A percentile compares a stretch with the other conserved stretches of the same genome.
These are phyloP conservation scores for Tilletia walkeri DNA, from an alignment of 1,284 basidiomycete species.

Conservation along the genomic window DNA sequence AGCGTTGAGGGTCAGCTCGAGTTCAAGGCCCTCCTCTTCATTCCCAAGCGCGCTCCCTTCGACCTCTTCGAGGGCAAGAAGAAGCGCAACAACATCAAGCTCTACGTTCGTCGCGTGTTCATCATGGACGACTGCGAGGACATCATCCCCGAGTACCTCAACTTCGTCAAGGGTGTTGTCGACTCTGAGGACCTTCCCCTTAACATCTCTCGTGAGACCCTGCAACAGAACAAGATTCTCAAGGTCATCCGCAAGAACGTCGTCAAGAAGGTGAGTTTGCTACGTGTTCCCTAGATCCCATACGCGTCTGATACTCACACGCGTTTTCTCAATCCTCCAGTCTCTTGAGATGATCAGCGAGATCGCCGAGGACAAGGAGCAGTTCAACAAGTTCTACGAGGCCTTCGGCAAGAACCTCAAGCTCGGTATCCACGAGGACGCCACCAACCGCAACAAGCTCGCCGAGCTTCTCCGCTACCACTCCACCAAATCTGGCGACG, in stretches of 20 bases:
- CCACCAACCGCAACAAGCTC: slow-evolving; percentile 98
- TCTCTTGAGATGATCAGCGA: slow-evolving; percentile 84
- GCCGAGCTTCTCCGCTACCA: slow-evolving; percentile 99
- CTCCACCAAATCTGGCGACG: slow-evolving; percentile 92
- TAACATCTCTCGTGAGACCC: slow-evolving; percentile 99
- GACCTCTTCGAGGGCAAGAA: slow-evolving; percentile 99
- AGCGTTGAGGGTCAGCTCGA: slow-evolving; percentile 98
- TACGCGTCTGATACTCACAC: not conserved
- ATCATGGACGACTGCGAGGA: slow-evolving; percentile 99
- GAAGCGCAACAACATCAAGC: slow-evolving; percentile 99
- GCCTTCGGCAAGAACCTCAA: slow-evolving; percentile 66
- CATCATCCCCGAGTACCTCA: slow-evolving; percentile 99
- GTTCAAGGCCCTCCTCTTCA: slow-evolving; percentile 95
- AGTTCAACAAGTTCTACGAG: slow-evolving; percentile 92
- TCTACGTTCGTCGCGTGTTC: slow-evolving; percentile 99
- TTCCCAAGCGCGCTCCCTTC: slow-evolving; percentile 82
- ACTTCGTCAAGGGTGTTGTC: slow-evolving; percentile 93
- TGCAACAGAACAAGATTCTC: slow-evolving; percentile 99
- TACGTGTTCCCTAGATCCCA: not conserved
- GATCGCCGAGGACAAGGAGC: slow-evolving; percentile 99
- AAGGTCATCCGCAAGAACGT: slow-evolving; percentile 87
- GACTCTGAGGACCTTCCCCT: slow-evolving; percentile 99
- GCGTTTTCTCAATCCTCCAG: not conserved
- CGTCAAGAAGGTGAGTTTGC: slow-evolving; percentile 80
- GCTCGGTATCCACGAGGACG: slow-evolving; percentile 98